Evolutionary conservation across 2,329 filamentous ascomycete genomes (phyloP).

Genomic region (Leptoxyphium fumago): DNA sequence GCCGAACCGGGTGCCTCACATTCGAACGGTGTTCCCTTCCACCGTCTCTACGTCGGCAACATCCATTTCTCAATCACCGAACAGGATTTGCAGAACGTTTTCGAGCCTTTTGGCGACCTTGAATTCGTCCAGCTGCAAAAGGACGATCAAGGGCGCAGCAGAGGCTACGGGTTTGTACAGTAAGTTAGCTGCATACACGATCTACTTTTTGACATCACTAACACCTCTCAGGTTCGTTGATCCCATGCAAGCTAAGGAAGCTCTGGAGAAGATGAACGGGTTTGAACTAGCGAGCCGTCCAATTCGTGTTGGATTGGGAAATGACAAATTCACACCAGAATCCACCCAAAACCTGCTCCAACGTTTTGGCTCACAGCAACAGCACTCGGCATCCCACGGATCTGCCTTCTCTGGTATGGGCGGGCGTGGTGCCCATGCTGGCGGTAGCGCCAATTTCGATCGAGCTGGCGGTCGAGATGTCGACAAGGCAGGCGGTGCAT

Average conservation of each 20-base stretch:
- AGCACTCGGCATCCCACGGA: slow-evolving; percentile 56
- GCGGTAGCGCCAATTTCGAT: slow-evolving; percentile 65
- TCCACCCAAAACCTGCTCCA: slow-evolving; percentile 85
- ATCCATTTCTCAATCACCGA: slow-evolving; percentile 99
- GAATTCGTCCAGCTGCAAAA: slow-evolving; percentile 97
- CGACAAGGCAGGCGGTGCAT: slow-evolving; percentile 74
- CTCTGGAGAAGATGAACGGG: slow-evolving; percentile 97
- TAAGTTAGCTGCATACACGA: slow-evolving; percentile 36
- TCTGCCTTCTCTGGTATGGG: slow-evolving; percentile 84
- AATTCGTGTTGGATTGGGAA: slow-evolving; percentile 96
- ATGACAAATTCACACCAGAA: slow-evolving; percentile 99
- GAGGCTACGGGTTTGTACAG: slow-evolving; percentile 98
- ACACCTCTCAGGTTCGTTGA: slow-evolving; percentile 33
- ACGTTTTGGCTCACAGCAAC: slow-evolving; percentile 64
- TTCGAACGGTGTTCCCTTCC: slow-evolving; percentile 81
- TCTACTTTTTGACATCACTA: slow-evolving; percentile 1
- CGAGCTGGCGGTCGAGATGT: slow-evolving; percentile 77
- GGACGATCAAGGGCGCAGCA: slow-evolving; percentile 77
- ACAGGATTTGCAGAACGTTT: slow-evolving; percentile 86
- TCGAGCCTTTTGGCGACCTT: slow-evolving; percentile 92
- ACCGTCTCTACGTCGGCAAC: slow-evolving; percentile 96
- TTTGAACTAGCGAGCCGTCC: slow-evolving; percentile 95
- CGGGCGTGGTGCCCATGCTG: slow-evolving; percentile 70
- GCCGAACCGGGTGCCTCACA: slow-evolving; percentile 57
- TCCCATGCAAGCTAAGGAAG: slow-evolving; percentile 79